phyloP scores from a whole-genome alignment of 2,329 filamentous ascomycete genomes.

The Sarocladiaceae sp. region DNA sequence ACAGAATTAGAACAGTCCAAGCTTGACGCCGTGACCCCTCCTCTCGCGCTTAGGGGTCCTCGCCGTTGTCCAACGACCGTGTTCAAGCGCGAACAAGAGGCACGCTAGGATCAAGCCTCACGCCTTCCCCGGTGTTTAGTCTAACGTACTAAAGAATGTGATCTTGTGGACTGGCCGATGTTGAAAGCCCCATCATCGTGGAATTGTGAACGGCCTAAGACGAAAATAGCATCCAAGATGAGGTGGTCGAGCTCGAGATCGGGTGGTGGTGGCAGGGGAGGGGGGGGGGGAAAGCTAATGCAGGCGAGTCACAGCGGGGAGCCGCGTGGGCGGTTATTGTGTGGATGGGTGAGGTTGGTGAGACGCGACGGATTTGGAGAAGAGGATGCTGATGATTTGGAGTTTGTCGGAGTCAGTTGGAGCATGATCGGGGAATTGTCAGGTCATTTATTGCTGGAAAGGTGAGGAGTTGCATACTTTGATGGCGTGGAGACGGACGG shows the following conservation, averaged over 20 bases:
- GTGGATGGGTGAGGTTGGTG: constrained; percentile 6
- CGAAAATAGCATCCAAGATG: constrained; percentile 2
- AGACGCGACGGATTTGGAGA: constrained; percentile 13
- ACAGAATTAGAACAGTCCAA: no score
- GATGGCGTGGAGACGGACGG: background rate
- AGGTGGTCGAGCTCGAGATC: background rate
- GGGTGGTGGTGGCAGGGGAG: background rate
- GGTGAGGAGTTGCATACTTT: background rate
- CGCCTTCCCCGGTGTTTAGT: background rate
- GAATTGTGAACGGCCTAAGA: background rate
- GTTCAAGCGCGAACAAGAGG: background rate
- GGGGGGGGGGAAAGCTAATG: constrained; percentile 3
- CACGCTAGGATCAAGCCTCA: constrained; percentile 3
- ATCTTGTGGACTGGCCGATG: background rate
- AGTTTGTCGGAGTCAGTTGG: no score
- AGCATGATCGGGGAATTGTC: no score
- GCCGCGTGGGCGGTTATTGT: constrained; percentile 3
- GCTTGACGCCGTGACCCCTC: no score
- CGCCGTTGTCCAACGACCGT: background rate
- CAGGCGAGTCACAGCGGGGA: constrained; percentile 8
- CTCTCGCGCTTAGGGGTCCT: background rate
- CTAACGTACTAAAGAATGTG: background rate
- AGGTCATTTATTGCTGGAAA: no score
- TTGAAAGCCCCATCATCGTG: background rate
- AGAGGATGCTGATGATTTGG: constrained; percentile 20